phyloP scores from a whole-genome alignment of 345 rosid genomes.

The Salix exigua region DNA sequence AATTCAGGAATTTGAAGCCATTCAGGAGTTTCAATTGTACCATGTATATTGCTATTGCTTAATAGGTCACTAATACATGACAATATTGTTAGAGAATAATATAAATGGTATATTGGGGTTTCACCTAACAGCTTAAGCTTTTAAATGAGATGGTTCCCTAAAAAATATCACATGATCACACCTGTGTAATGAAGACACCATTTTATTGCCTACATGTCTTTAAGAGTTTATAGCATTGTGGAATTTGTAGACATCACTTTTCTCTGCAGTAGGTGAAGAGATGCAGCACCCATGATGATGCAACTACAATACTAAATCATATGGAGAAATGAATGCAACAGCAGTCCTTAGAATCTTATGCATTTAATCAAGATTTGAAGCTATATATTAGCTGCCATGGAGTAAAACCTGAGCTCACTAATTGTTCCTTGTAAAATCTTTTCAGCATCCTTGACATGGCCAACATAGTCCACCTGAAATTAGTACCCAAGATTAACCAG shows the following conservation, averaged over 20 bases:
- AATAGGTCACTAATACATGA: background rate
- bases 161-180: background rate
- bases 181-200: background rate
- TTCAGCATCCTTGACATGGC: slow-evolving; percentile 63
- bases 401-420: slow-evolving; percentile 65
- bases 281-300: background rate
- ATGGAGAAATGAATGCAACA: background rate
- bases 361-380: background rate
- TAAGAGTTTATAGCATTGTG: background rate
- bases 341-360: background rate
- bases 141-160: too few relatives aligned
- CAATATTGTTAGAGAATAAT: too few relatives aligned
- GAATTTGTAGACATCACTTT: background rate
- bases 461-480: slow-evolving; percentile 82
- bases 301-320: background rate
- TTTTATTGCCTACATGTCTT: background rate
- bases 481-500: slow-evolving; percentile 5
- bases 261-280: background rate
- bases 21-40: too few relatives aligned
- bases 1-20: too few relatives aligned
- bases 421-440: slow-evolving; percentile 65
- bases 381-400: background rate
- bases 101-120: too few relatives aligned
- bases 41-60: too few relatives aligned
- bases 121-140: too few relatives aligned